phyloP scores from a whole-genome alignment of 176 grass and related monocot genomes.

The Musa schizocarpa region DNA sequence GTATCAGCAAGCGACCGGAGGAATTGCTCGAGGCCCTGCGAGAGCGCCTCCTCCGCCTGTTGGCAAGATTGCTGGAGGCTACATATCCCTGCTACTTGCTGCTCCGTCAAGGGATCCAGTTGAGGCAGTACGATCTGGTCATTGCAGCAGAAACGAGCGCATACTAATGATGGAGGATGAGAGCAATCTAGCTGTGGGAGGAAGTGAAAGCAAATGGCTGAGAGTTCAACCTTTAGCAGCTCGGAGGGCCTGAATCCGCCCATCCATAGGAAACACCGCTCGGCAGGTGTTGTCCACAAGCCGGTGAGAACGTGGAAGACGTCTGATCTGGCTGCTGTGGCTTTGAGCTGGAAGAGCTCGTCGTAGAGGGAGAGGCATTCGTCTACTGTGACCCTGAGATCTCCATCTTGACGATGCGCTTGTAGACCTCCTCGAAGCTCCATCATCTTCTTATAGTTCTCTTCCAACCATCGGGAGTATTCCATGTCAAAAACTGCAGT shows the following conservation, averaged over 20 bases:
- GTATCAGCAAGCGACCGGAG: slow-evolving; percentile 60
- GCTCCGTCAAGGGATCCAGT: slow-evolving; percentile 78
- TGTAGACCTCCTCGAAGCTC: slow-evolving; percentile 52
- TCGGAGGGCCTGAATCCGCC: slow-evolving; percentile 79
- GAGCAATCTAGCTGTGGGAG: too few relatives aligned
- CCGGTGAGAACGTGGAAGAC: slow-evolving; percentile 84
- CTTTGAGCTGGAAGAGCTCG: slow-evolving; percentile 60
- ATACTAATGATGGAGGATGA: too few relatives aligned
- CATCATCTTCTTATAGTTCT: slow-evolving; percentile 36
- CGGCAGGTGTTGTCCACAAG: slow-evolving; percentile 48
- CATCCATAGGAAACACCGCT: slow-evolving; percentile 90
- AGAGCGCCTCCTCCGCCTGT: slow-evolving; percentile 90
- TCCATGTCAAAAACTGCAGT: slow-evolving; percentile 58
- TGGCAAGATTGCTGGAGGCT: slow-evolving; percentile 73
- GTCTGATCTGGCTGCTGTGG: slow-evolving; percentile 32
- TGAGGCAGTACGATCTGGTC: slow-evolving; percentile 54
- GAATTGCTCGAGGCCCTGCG: slow-evolving; percentile 77
- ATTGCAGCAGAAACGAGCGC: too few relatives aligned
- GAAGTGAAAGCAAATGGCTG: neutral
- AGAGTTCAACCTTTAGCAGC: slow-evolving; percentile 49
- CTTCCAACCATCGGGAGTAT: slow-evolving; percentile 57
- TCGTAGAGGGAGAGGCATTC: slow-evolving; percentile 49
- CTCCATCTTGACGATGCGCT: slow-evolving; percentile 38
- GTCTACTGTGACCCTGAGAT: slow-evolving; percentile 57
- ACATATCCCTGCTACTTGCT: slow-evolving; percentile 67